These are phyloP conservation scores for Lepidium didymum DNA, from an alignment of 345 rosid genomes.

Conservation along the genomic window DNA sequence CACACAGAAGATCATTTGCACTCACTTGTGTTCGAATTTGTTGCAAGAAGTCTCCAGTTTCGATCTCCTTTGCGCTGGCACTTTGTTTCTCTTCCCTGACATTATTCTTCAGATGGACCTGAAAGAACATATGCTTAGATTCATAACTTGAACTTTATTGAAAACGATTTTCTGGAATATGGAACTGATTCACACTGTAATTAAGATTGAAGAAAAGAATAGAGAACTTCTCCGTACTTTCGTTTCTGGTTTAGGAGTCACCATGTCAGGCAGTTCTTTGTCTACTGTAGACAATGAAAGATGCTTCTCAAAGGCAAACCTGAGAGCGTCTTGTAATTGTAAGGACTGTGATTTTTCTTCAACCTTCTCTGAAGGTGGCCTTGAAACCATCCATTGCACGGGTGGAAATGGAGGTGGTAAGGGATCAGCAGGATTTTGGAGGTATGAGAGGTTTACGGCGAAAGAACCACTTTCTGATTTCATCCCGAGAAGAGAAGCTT, in stretches of 20 bases:
- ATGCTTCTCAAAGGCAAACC: conserved; percentile 33
- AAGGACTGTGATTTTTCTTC: conserved; percentile 30
- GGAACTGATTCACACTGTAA: conserved; percentile 1
- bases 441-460: conserved; percentile 22
- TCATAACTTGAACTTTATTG: neutral
- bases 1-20: conserved; percentile 1
- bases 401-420: conserved; percentile 79
- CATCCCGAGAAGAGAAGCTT: conserved; percentile 40
- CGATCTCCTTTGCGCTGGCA: conserved; percentile 40
- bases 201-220: neutral
- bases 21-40: conserved; percentile 88
- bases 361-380: conserved; percentile 28
- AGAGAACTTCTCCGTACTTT: conserved; percentile 36
- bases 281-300: conserved; percentile 26
- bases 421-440: conserved; percentile 36
- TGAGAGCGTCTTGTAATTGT: conserved; percentile 27
- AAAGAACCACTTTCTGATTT: conserved; percentile 35
- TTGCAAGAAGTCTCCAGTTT: conserved; percentile 68
- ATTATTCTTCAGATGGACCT: conserved; percentile 43
- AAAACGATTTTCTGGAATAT: conserved; percentile 1
- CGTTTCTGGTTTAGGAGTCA: conserved; percentile 27
- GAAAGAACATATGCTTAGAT: conserved; percentile 18
- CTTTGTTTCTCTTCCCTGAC: conserved; percentile 35
- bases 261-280: conserved; percentile 32
- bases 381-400: conserved; percentile 52